A percentile compares a stretch with the other conserved stretches of the same genome.
Evolutionary conservation across 441 rosid genomes (phyloP).

Genomic region (Erodium trifolium): DNA sequence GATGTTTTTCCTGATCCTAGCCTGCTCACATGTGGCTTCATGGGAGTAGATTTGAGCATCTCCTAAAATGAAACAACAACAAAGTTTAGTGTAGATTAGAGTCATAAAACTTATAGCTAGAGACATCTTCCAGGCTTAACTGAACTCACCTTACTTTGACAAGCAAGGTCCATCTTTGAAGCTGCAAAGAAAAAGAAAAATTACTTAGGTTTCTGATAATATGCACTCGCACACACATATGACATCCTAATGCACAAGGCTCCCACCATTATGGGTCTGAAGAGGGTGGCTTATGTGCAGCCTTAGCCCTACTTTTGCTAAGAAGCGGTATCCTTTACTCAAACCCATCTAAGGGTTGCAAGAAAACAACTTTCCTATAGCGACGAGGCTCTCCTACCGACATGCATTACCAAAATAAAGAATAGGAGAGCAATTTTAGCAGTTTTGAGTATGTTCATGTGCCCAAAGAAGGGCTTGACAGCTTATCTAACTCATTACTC

Average conservation of each 20-base stretch:
- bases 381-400: no score
- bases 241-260: no score
- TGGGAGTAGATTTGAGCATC: constrained; percentile 36
- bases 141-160: constrained; percentile 47
- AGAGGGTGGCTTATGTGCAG: no score
- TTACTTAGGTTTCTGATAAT: constrained; percentile 13
- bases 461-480: constrained; percentile 5
- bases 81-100: constrained; percentile 13
- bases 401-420: neutral
- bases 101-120: constrained; percentile 9
- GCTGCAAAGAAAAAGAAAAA: constrained; percentile 37
- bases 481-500: constrained; percentile 1
- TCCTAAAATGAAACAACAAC: constrained; percentile 29
- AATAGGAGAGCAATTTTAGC: neutral
- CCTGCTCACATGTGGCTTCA: constrained; percentile 37
- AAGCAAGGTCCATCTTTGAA: constrained; percentile 32
- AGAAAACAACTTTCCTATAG: neutral
- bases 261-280: no score
- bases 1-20: constrained; percentile 38
- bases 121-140: constrained; percentile 9
- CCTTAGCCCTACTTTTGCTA: neutral
- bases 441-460: neutral
- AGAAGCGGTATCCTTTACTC: neutral
- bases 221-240: neutral
- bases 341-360: constrained; percentile 1